Evolutionary conservation across 768 basidiomycete genomes (phyloP).

Genomic region (Trametes coccinea): DNA sequence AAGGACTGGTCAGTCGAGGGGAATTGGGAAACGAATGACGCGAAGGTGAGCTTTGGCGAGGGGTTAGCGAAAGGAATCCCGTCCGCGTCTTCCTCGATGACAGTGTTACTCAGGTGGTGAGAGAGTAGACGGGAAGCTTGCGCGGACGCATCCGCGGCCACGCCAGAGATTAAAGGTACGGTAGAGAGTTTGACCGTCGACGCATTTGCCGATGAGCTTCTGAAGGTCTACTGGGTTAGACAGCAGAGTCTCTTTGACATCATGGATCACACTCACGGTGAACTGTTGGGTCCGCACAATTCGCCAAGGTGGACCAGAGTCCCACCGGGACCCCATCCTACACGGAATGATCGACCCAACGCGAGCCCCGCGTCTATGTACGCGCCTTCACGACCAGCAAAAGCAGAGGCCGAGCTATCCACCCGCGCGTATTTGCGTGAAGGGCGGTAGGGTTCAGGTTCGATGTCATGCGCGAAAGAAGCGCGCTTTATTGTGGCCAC

Average conservation of each 20-base stretch:
- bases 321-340: conserved; percentile 87
- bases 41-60: conserved; percentile 66
- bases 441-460: conserved; percentile 68
- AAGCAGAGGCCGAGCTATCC: conserved; percentile 63
- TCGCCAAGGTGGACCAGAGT: conserved; percentile 74
- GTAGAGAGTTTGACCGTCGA: conserved; percentile 57
- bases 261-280: conserved; percentile 46
- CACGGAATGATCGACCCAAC: conserved; percentile 84
- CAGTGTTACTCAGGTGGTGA: conserved; percentile 73
- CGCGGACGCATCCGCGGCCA: conserved; percentile 35
- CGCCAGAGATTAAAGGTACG: conserved; percentile 41
- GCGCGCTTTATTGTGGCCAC: conserved; percentile 50
- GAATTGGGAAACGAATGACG: conserved; percentile 74
- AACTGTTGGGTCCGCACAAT: conserved; percentile 58
- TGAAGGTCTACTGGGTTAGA: conserved; percentile 24
- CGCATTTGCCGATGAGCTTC: conserved; percentile 59
- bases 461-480: conserved; percentile 76
- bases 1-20: conserved; percentile 67
- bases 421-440: conserved; percentile 80
- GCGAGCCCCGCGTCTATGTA: conserved; percentile 82
- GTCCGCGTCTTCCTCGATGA: conserved; percentile 68
- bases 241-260: conserved; percentile 3
- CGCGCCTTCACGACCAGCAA: conserved; percentile 61
- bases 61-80: conserved; percentile 72
- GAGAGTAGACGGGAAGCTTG: conserved; percentile 66